Percentiles rank a stretch among this genome's conserved stretches.
Evolutionary conservation across 306 rosid genomes (phyloP).

Genomic region (Cucumis cinereus): DNA sequence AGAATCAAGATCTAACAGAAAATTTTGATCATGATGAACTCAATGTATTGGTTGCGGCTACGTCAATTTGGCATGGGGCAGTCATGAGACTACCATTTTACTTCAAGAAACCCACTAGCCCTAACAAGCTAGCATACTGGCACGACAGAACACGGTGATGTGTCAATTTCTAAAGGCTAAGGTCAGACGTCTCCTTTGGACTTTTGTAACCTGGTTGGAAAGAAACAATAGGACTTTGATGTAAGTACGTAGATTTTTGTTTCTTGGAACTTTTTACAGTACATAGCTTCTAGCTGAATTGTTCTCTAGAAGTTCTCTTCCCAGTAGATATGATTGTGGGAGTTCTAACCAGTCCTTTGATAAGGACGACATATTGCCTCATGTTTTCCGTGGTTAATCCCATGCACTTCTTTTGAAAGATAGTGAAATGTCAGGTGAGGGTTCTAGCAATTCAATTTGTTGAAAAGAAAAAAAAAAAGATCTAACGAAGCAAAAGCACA

Average conservation of each 20-base stretch:
- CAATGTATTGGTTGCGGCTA: background rate
- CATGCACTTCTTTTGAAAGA: background rate
- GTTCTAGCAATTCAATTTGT: background rate
- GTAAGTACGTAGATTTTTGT: background rate
- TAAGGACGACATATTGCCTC: background rate
- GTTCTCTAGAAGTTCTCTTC: background rate
- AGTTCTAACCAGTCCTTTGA: background rate
- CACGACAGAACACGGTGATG: no score
- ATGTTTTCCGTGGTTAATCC: background rate
- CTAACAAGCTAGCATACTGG: no score
- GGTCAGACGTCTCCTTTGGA: background rate
- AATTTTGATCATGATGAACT: background rate
- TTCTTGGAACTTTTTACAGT: background rate
- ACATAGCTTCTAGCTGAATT: background rate
- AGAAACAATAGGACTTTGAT: background rate
- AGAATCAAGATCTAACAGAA: background rate
- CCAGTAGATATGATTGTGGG: background rate
- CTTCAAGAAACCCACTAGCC: background rate
- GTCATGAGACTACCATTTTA: background rate
- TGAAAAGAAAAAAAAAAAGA: background rate
- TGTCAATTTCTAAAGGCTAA: no score
- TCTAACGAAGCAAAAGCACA: background rate
- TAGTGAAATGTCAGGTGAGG: background rate
- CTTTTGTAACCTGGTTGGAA: background rate
- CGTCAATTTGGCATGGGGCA: background rate